Evolutionary conservation across 2,329 filamentous ascomycete species (phyloP), one percentile per base, ranked within the genome.

Genomic region (Penicillium sp.): DNA sequence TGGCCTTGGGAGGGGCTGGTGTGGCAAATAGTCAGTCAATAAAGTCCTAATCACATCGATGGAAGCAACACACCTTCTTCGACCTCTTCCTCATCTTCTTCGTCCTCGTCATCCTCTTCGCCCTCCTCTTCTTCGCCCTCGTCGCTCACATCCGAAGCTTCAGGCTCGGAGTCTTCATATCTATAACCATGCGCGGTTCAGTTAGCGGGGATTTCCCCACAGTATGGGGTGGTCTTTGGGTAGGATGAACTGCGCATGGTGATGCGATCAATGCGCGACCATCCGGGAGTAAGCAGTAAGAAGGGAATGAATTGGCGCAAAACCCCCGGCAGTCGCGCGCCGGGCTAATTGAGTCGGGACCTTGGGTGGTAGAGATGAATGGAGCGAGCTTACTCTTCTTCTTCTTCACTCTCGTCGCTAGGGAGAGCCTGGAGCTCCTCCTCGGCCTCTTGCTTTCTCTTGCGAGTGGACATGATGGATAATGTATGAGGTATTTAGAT

Each of bases 331-430:
- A 21, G 36, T 4, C 1, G 26, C 31, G 18, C 28, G 21, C 12
- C 16, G n/a, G 9, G 24, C 41, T 21, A 15, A 33, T 26, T 33
- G 26, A 26, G 26, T n/a, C 39, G 13, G 4, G 10, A 9, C 10
- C 28, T 9, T 12, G 10, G 10, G 28, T n/a, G 28, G 42, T 12
- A 21, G 4, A n/a, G 23, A 33, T 36, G n/a, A 31, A 23, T 28
- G 4, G 23, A n/a, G 36, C 47, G 26, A n/a, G 66, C 71, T 72
- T 68, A 77, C 75, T 79, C 76, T 63, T 79, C 76, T 70, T 79
- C 76, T 52, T 77, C 77, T 54, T 77, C 76, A 29, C 77, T 76
- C 42, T 78, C 77, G 42, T 78, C 75, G 10, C 77, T 79, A 48
- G 77, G 76, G 36, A 79, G 72, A 31, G 74, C 72, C 52, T 76